Evolutionary conservation across 1,139 yeast species (phyloP).

Genomic region (Geotrichum restrictum): DNA sequence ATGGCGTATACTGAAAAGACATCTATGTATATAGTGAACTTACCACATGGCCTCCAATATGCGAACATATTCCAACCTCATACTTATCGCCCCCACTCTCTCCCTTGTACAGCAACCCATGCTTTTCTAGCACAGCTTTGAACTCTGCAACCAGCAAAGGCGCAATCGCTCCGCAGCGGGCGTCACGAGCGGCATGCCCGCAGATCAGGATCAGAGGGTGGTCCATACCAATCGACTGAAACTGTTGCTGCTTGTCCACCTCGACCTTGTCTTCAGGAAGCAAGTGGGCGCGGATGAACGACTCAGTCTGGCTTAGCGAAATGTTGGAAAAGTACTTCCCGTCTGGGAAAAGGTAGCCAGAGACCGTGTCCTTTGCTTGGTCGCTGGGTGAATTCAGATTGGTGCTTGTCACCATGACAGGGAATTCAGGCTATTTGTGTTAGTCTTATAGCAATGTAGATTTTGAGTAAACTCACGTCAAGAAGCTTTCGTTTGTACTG

Average conservation of each 20-base stretch:
- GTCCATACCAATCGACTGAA: constrained; percentile 13
- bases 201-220: constrained; percentile 49
- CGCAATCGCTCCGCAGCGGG: constrained; percentile 62
- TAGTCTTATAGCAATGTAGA: constrained; percentile 4
- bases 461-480: constrained; percentile 10
- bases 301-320: constrained; percentile 34
- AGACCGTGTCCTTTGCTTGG: constrained; percentile 19
- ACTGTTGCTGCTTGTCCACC: neutral
- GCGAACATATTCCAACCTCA: constrained; percentile 58
- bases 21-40: too few species aligned
- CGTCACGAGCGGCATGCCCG: constrained; percentile 62
- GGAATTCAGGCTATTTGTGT: constrained; percentile 43
- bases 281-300: constrained; percentile 46
- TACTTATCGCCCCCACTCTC: constrained; percentile 29
- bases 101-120: constrained; percentile 34
- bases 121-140: constrained; percentile 40
- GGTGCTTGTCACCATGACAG: constrained; percentile 51
- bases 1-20: too few species aligned
- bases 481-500: constrained; percentile 38
- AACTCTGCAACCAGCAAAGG: constrained; percentile 56
- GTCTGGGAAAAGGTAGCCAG: constrained; percentile 54
- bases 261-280: constrained; percentile 8
- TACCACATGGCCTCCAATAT: constrained; percentile 66
- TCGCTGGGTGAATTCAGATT: constrained; percentile 24
- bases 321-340: constrained; percentile 43